Evolutionary conservation across 495 filamentous ascomycete species (phyloP).

Genomic region (Neurospora sp.): DNA sequence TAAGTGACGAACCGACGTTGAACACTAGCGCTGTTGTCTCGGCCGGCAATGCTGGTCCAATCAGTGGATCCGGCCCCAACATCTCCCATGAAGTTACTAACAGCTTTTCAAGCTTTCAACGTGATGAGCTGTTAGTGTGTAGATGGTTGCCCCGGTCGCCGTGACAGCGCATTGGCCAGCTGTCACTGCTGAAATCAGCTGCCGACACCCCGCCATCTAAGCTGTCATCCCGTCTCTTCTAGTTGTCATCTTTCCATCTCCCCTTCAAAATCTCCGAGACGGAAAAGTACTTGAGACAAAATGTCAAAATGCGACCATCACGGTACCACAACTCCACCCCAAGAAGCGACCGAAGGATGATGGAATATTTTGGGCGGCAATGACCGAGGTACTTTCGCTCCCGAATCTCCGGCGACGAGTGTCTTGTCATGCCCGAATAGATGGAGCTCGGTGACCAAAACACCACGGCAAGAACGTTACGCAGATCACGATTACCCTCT

Average conservation of each 20-base stretch:
- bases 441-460: neutral
- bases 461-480: neutral
- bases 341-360: neutral
- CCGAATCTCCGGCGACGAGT: neutral
- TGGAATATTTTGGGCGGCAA: neutral
- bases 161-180: neutral
- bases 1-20: neutral
- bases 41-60: neutral
- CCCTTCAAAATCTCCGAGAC: neutral
- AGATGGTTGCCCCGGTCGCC: neutral
- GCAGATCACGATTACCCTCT: neutral
- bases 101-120: neutral
- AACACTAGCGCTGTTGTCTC: neutral
- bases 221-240: neutral
- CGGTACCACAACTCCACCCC: neutral
- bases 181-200: neutral
- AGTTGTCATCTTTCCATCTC: neutral
- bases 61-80: neutral
- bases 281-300: neutral
- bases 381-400: neutral
- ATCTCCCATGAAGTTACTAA: neutral
- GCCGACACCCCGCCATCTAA: neutral
- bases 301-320: neutral
- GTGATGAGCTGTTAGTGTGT: neutral
- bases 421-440: neutral